phyloP scores from a whole-genome alignment of 2,329 filamentous ascomycete genomes.

The Penicillium paneum region DNA sequence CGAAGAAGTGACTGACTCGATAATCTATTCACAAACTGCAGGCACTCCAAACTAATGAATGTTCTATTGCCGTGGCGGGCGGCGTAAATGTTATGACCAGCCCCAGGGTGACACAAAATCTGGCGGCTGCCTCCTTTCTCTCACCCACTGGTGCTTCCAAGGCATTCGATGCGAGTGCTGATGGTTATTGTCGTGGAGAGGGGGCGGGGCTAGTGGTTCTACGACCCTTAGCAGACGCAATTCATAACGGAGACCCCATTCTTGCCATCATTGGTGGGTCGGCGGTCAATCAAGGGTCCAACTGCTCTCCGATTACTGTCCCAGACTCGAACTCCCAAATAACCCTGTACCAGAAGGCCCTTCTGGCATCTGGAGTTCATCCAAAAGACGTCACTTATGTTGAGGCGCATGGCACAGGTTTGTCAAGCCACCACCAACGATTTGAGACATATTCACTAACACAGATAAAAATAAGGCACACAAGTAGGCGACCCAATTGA shows the following conservation, averaged over 20 bases:
- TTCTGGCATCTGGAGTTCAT: background rate
- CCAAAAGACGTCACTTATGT: constrained; percentile 15
- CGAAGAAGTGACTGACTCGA: no score
- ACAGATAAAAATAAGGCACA: constrained; percentile 7
- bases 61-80: constrained; percentile 33
- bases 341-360: constrained; percentile 11
- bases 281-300: constrained; percentile 20
- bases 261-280: constrained; percentile 21
- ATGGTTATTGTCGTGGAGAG: constrained; percentile 30
- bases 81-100: constrained; percentile 35
- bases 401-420: constrained; percentile 21
- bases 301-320: constrained; percentile 19
- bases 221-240: constrained; percentile 19
- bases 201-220: constrained; percentile 22
- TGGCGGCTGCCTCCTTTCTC: constrained; percentile 43
- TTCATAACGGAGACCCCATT: constrained; percentile 18
- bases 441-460: background rate
- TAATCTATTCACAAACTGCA: background rate
- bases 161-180: constrained; percentile 40
- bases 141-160: constrained; percentile 48
- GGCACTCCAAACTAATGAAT: constrained; percentile 24
- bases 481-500: constrained; percentile 22
- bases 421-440: background rate
- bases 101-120: constrained; percentile 22
- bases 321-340: constrained; percentile 16